These are phyloP conservation scores for Lentinula sp. DNA, from an alignment of 768 basidiomycete species.

Conservation along the genomic window DNA sequence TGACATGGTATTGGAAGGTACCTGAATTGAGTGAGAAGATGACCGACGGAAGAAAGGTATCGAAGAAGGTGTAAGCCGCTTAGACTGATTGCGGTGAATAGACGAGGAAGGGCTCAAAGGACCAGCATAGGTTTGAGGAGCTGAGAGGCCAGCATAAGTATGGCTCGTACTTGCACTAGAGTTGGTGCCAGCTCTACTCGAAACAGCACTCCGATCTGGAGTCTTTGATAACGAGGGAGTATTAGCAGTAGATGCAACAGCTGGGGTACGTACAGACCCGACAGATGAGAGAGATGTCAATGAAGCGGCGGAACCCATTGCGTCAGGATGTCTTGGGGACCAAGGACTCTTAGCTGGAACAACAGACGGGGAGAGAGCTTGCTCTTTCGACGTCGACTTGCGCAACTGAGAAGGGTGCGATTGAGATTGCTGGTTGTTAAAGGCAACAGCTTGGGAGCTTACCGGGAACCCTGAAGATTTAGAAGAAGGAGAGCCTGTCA, in stretches of 20 bases:
- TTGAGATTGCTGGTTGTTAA: conserved; percentile 17
- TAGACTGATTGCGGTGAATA: conserved; percentile 62
- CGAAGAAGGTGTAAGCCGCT: conserved; percentile 84
- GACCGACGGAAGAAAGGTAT: conserved; percentile 94
- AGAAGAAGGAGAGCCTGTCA: conserved; percentile 60
- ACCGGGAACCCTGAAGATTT: conserved; percentile 52
- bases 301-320: conserved; percentile 75
- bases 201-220: conserved; percentile 50
- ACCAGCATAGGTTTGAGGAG: conserved; percentile 32
- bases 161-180: conserved; percentile 72
- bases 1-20: conserved; percentile 42
- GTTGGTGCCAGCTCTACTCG: conserved; percentile 68
- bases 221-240: conserved; percentile 39
- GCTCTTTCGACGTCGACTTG: conserved; percentile 67
- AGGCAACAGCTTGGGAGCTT: conserved; percentile 63
- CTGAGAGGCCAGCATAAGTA: conserved; percentile 41
- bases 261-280: conserved; percentile 54
- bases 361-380: conserved; percentile 37
- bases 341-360: conserved; percentile 43
- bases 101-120: conserved; percentile 69
- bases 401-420: conserved; percentile 49
- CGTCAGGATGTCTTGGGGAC: conserved; percentile 68
- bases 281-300: conserved; percentile 69
- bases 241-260: conserved; percentile 28
- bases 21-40: conserved; percentile 81